Percentiles rank a stretch among this genome's conserved stretches.
phyloP scores from a whole-genome alignment of 2,329 filamentous ascomycete species.

The Fusarium torulosum region DNA sequence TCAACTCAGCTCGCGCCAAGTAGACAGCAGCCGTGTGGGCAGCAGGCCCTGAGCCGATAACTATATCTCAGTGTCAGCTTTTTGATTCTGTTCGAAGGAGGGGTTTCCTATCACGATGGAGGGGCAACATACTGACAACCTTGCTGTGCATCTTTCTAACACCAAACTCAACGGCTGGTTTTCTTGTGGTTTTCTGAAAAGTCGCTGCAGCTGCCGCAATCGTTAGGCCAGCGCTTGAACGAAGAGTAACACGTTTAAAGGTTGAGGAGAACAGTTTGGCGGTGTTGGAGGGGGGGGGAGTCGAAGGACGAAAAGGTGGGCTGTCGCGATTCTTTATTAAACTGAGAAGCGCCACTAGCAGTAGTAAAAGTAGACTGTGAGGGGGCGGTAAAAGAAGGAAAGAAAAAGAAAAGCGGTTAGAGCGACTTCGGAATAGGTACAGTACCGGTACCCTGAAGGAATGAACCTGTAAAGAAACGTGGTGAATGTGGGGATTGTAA shows the following conservation, averaged over 20 bases:
- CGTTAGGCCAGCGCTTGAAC: conserved; percentile 80
- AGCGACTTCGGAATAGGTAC: conserved; percentile 31
- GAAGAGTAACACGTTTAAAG: conserved; percentile 78
- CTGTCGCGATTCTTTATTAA: conserved; percentile 35
- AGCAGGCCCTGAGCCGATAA: conserved; percentile 94
- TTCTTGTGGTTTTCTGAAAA: conserved; percentile 64
- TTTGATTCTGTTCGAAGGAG: conserved; percentile 1
- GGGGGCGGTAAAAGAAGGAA: conserved; percentile 30
- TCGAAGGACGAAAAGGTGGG: conserved; percentile 21
- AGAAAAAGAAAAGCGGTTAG: neutral
- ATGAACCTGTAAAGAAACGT: conserved; percentile 3
- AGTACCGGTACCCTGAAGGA: too few relatives aligned
- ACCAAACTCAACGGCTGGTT: conserved; percentile 52
- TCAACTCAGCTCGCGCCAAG: conserved; percentile 91
- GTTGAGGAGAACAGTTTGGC: conserved; percentile 94
- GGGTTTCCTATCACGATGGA: conserved; percentile 13
- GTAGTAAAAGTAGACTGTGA: conserved; percentile 2
- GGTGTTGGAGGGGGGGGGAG: conserved; percentile 49
- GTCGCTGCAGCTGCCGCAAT: conserved; percentile 76
- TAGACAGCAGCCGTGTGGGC: conserved; percentile 98
- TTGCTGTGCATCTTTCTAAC: conserved; percentile 87
- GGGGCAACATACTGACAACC: conserved; percentile 79
- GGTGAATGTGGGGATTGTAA: conserved; percentile 14
- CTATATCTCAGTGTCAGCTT: conserved; percentile 52
- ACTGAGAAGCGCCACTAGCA: conserved; percentile 18